Evolutionary conservation across 306 rosid genomes (phyloP), one percentile per base, ranked within the genome.

Genomic region (Ziziphus jujuba): DNA sequence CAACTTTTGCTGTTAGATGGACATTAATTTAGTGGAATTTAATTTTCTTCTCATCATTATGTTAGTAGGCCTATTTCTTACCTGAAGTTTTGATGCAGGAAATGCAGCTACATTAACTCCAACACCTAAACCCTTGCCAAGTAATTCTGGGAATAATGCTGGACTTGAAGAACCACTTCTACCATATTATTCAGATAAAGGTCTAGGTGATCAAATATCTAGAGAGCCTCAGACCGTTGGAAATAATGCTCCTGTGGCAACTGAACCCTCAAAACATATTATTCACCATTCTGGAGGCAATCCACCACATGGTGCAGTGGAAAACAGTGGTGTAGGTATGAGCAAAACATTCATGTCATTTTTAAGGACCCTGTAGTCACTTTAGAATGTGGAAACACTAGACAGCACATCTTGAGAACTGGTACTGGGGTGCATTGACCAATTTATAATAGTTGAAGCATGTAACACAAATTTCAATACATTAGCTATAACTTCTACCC

Each of bases 1-100:
- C 33, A 28, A 1, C 33, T 28, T 7, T 53, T 66, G 36, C 23
- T 33, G 25, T 57, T 34, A 7, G n/a, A 38, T 56, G 45, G 16
- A 24, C 11, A 25, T 49, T 20, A 25, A 36, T 12, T 34, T 16
- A 7, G 9, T 4, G 53, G 43, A 4, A 3, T 17, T 22, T 48
- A 50, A 34, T 13, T 25, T 70, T 33, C 14, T 16, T 20, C 5
- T 10, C n/a, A n/a, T 25, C 43, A 63, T 25, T 20, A 36, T 50
- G 7, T 51, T 35, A 31, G 60, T 70, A n/a, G 61, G 15, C 8
- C 19, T 24, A 71, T n/a, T n/a, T n/a, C n/a, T 6, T 24, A 43
- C 56, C 47, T 65, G 65, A 72, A 61, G 9, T 75, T 53, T 56
- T 52, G 72, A 69, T 63, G 40, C 51, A 58, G 81, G 36, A 69